Base-by-base conservation (phyloP, 2,329 filamentous ascomycete species). In the Nectriaceae sp. region DNA sequence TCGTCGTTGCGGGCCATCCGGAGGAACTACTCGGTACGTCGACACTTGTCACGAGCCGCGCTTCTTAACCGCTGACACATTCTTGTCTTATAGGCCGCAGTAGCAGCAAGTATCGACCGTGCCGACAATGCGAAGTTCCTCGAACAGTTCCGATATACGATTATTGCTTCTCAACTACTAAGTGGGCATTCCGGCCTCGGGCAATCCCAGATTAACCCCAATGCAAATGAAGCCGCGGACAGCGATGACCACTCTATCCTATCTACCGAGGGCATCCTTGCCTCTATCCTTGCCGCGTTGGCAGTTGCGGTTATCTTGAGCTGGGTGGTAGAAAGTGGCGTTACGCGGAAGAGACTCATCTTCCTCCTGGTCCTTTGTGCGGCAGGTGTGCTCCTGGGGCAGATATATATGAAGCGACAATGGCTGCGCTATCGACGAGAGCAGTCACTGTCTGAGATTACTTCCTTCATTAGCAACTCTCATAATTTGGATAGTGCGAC, bases 61-160 rank as follows among this genome's bases (percentile, higher is more conserved):
- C n/a, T 11, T 8, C 38, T 11, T 4, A 15, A 19, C 18, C 15
- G 16, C 43, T 47, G 24, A 43, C 21, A 21, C 8, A 6, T 20
- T 19, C 13, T 40, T 5, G 20, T 15, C 11, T 11, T 57, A 31
- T 63, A 89, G 86, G 80, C 79, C 60, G 87, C 82, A 10, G 79
- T 92, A 49, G 88, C 87, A 56, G 85, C 86, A 35, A 81, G 83
- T 52, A 79, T 96, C 54, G 86, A 89, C 46, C 80, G 86, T 56
- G 84, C 82, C 59, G 91, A 96, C 60, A 95, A 92, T 65, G 80
- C 87, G 58, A 86, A 85, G 57, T 96, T 97, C 63, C 79, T 96
- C 50, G 92, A 97, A 70, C 88, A 91, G 65, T 97, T 97, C 64
- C 88, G 92, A 55, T 97, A 97, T 71, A 88, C 89, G 19, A 89